Evolutionary conservation across 345 rosid species (phyloP), one percentile per base, ranked within the genome.

Genomic region (Ricinus communis): DNA sequence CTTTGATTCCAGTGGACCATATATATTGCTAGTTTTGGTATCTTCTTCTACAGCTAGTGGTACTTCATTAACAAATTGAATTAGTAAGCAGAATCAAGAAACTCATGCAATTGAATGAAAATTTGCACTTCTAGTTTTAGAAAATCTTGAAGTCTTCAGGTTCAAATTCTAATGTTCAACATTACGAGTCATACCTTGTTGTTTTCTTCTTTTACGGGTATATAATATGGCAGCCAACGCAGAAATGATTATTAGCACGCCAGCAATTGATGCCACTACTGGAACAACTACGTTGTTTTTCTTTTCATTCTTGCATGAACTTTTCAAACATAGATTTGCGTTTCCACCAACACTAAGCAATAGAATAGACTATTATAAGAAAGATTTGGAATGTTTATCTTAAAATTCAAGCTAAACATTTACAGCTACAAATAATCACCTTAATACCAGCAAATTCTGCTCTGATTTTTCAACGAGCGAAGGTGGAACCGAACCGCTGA

Each of bases 341-440:
- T 85, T 83, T 57, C 83, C 83, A 24, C 53, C 76, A 28, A 69
- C 47, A 33, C 72, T 69, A 54, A 68, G 16, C 11, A 67, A 31
- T 8, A 19, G 5, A 19, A n/a, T 41, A 8, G 0, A 62, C 41
- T n/a, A n/a, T n/a, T n/a, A n/a, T n/a, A n/a, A n/a, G 14, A 25
- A 47, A 47, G 67, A 63, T 33, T 22, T 36, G 2, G 31, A 2
- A 63, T 43, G 30, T 25, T 25, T n/a, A 25, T 55, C 8, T 16
- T 25, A 22, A 55, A 25, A 24, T 24, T 55, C 6, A 18, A 3
- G 19, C 11, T 57, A 16, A 14, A 28, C 15, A 9, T 5, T 57
- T 14, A 58, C 3, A 16, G 38, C 33, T 58, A 57, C 14, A 11
- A 43, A 57, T 3, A 12, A 24, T 18, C 16, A 60, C 64, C 64